Evolutionary conservation across 164 flowering plant genomes (phyloP), one percentile per base, ranked within the genome.

Genomic region (grape (Vitis vinifera)): DNA sequence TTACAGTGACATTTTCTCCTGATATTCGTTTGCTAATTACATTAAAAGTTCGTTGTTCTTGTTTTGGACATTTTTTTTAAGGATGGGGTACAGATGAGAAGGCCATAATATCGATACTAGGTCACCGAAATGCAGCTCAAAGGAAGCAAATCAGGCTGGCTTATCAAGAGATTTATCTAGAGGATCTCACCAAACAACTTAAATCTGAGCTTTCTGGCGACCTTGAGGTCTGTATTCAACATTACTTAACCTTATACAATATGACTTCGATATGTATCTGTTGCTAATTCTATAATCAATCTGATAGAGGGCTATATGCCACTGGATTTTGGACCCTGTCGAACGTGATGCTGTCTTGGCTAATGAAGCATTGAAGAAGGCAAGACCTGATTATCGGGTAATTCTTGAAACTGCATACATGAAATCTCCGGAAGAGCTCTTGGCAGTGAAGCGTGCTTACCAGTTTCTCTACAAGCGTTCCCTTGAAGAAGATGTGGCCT

Each of bases 81-180:
- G 88, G 86, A 47, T 82, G 76, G 82, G 86, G 88, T 61, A 82
- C 86, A 10, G 80, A 85, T 60, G 84, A 82, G 79, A 67, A 68
- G 49, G 79, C 77, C 17, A 64, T 82, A 55, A 73, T 82, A 10
- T 73, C 75, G n/a, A 51, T 82, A 10, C 63, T 85, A 12, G 85
- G 77, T 0, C 83, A 85, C 52, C 67, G 88, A 52, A 77, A 76
- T 65, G 49, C 75, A 9, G 48, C 65, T 31, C 86, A 85, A 19
- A 77, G 84, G 69, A 80, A 68, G 68, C 70, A 69, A 16, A 77
- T 80, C 31, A 73, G 82, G 62, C 56, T 48, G 14, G 83, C 83
- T 17, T 85, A 73, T 59, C 62, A 75, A 27, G 74, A 80, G 8
- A 69, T 69, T 9, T 85, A 75, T 53, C 61, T 65, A 0, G 79